Conservation (phyloP, 441 rosid genomes). For the Pelargonium cotyledonis region DNA sequence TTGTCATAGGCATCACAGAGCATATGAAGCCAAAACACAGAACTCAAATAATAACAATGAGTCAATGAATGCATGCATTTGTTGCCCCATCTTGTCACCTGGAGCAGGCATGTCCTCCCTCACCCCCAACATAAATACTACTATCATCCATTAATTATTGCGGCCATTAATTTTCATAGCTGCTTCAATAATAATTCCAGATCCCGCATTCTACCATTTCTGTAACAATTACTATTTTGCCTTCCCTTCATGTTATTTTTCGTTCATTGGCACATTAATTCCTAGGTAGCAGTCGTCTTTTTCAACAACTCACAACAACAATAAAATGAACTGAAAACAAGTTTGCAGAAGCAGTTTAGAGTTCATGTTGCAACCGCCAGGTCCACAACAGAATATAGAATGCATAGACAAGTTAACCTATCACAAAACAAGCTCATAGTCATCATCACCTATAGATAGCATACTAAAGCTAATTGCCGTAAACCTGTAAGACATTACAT, state of each 20-base stretch:
- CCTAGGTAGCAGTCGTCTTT: not conserved
- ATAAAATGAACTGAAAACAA: not conserved
- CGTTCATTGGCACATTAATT: not conserved
- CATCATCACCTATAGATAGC: not conserved
- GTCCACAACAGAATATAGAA: not conserved
- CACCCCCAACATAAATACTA: too few species aligned
- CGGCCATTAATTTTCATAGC: too few species aligned
- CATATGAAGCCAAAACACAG: not conserved
- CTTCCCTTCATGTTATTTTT: not conserved
- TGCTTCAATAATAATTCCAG: too few species aligned
- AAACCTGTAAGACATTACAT: not conserved
- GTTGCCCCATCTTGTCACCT: not conserved
- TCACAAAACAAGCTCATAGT: too few species aligned
- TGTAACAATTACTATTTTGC: not conserved
- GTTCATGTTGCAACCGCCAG: not conserved
- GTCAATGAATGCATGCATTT: not conserved
- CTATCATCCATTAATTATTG: too few species aligned
- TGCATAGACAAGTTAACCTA: not conserved
- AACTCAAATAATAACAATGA: not conserved
- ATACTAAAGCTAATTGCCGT: not conserved
- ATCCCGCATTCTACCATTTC: not conserved
- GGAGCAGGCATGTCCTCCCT: not conserved
- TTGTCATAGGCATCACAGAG: not conserved
- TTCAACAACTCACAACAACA: not conserved
- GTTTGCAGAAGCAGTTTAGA: too few species aligned